Evolutionary conservation across 345 rosid genomes (phyloP), one percentile per base, ranked within the genome.

Genomic region (Gossypium turneri): DNA sequence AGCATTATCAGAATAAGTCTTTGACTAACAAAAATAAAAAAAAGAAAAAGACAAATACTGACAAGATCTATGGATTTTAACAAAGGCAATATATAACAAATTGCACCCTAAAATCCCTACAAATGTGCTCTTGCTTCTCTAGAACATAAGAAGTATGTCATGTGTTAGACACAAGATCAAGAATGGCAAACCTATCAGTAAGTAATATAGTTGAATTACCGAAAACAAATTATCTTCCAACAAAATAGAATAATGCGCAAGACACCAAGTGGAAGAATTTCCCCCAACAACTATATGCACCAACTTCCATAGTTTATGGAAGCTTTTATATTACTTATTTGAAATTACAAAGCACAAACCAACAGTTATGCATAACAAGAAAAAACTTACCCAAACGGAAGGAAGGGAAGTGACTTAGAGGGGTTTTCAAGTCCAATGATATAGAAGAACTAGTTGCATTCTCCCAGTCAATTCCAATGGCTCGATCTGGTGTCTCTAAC

Each of bases 321-420:
- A 76, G 52, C 62, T 43, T 61, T 6, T 60, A 19, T 15, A 13
- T 22, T 25, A 47, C 16, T 22, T 65, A 29, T 38, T 34, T 51
- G 29, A 75, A 13, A 65, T 34, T 52, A 72, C 19, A 19, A 72
- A 67, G 55, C 47, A 16, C 20, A 27, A 53, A 63, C 69, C 50
- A 60, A 25, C 10, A 67, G 24, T 43, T 13, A 63, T 56, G 67
- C 15, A 66, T 15, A 52, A 73, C 24, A 58, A 68, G 73, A 68
- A 45, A 83, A 27, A 67, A 73, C 82, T 86, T 84, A 94, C 98
- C 98, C 98, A 77, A 92, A 76, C 98, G 97, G 75, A 94, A 94
- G 27, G 97, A 97, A 83, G 98, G 98, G 76, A 94, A 94, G 88
- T 94, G 97, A 84, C 88, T 89, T 75, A 94, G 82, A 55, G 97